Evolutionary conservation across 1,139 yeast species (phyloP), one percentile per base, ranked within the genome.

Genomic region (Wickerhamomyces sp.): DNA sequence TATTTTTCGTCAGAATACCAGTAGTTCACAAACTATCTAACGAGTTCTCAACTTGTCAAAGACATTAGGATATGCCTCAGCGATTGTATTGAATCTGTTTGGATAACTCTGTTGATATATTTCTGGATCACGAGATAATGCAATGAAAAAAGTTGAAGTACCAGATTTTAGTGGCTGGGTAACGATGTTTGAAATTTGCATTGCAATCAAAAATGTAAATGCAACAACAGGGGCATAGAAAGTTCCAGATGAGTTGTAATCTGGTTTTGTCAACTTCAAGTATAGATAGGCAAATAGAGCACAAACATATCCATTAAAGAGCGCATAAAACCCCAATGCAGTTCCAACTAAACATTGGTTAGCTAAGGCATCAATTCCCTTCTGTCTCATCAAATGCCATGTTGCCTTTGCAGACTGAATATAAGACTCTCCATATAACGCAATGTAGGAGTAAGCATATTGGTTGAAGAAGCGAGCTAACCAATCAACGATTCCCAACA

Each of bases 111-210:
- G 76, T 58, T 79, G 81, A 72, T 84, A 84, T 7, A 89, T 82
- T 56, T 89, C 94, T 0, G 97, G 96, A 57, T 90, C 95, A 57
- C 82, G 81, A 11, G 94, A 93, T 61, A 88, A 72, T 1, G 95
- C 93, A 41, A 90, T 84, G 65, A 90, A 90, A 63, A 91, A 84
- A 0, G 96, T 85, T 5, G 95, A 80, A 1, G 85, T 79, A 13
- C 97, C 97, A 1, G 91, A 81, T 50, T 80, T 81, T 49, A 90
- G 80, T 1, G 89, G 85, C 26, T 85, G 81, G 49, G 83, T 78
- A 26, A 90, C 72, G 50, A 89, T 74, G 55, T 87, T 79, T 46
- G 87, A 77, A 47, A 91, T 78, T 66, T 91, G 96, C 37, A 87
- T 71, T 0, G 93, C 78, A 49, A 91, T 80, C 41, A 89, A 69